Base-by-base conservation (phyloP, 805 yeast genomes). In the Schwanniomyces sp. region DNA sequence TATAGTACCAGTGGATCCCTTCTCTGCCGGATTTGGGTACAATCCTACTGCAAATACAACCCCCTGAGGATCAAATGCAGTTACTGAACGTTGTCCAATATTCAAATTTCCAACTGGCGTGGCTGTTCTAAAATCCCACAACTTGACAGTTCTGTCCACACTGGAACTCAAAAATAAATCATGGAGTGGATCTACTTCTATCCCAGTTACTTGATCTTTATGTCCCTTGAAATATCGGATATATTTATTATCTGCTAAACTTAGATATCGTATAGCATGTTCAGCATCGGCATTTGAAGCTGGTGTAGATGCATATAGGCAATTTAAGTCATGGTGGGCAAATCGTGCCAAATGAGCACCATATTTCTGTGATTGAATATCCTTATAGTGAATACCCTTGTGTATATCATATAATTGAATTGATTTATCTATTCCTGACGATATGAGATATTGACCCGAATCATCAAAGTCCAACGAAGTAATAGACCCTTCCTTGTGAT, bases 171-270 rank as follows among this genome's bases (percentile, higher is more conserved):
- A 56, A 59, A 88, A 79, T 10, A 78, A 67, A 57, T 85, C 91
- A 46, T 77, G 76, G 5, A 80, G 71, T 0, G 96, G 96, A 41
- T 84, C 80, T 57, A 90, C 80, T 63, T 86, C 90, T 5, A 94
- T 64, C 7, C 82, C 78, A 4, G 80, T 79, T 4, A 94, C 97
- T 51, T 82, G 78, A 11, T 81, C 88, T 43, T 83, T 82, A 64
- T 94, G 99, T 1, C 97, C 98, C 51, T 79, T 77, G 69, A 90
- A 94, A 66, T 92, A 92, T 48, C 97, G 79, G 9, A 91, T 68
- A 61, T 85, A 94, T 46, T 84, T 81, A 58, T 90, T 90, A 47
- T 88, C 88, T 49, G 84, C 83, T 25, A 92, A 71, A 38, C 90
- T 82, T 36, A 94, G 72, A 58, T 86, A 85, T 53, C 98, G 73